Evolutionary conservation across 495 filamentous ascomycete species (phyloP).

Genomic region (Massariosphaeria phaeospora): DNA sequence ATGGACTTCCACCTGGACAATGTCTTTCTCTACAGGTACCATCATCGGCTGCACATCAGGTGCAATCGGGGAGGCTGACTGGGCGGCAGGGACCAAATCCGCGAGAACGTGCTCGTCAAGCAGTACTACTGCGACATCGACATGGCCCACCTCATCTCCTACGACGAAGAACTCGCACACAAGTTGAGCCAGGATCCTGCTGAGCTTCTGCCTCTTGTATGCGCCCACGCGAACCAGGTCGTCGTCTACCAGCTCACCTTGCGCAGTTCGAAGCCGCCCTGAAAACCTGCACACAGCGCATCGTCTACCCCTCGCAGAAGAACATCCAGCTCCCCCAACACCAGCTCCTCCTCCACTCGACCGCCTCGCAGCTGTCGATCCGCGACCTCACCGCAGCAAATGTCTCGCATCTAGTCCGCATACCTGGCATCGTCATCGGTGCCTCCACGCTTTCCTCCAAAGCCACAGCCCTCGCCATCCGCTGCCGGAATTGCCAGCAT

Average conservation of each 20-base stretch:
- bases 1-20: conserved; percentile 94
- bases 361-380: conserved; percentile 83
- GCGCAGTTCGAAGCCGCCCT: conserved; percentile 83
- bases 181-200: conserved; percentile 84
- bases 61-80: not conserved
- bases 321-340: conserved; percentile 75
- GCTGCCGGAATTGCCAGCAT: conserved; percentile 83
- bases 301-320: conserved; percentile 73
- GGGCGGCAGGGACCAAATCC: conserved; percentile 74
- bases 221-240: conserved; percentile 24
- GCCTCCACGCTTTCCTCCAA: conserved; percentile 96
- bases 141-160: conserved; percentile 91
- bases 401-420: conserved; percentile 90
- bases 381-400: conserved; percentile 88
- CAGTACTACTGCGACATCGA: conserved; percentile 97
- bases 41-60: not conserved
- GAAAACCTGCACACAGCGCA: conserved; percentile 82
- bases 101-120: conserved; percentile 91
- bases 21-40: conserved; percentile 88
- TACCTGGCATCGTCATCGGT: conserved; percentile 96
- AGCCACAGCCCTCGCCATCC: conserved; percentile 77
- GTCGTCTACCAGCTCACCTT: conserved; percentile 12
- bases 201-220: conserved; percentile 86
- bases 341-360: conserved; percentile 92
- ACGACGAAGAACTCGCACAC: conserved; percentile 93